Base-by-base conservation (phyloP, 257 asterid genomes). In the Perilla frutescens region DNA sequence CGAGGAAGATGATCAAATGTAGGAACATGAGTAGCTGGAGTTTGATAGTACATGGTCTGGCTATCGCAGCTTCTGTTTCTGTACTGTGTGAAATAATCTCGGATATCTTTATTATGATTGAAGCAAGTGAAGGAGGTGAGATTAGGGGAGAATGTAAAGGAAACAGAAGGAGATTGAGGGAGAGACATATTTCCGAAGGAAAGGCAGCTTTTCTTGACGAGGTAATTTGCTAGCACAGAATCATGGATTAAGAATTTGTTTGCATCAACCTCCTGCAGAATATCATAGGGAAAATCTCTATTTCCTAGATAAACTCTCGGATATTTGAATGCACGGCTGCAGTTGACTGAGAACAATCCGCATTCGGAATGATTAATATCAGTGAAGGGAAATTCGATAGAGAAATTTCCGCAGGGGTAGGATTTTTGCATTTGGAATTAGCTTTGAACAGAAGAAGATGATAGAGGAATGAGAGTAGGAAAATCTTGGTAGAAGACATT, bases 351-450 rank as follows among this genome's bases (percentile, higher is more conserved):
- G 79, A 77, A 37, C 51, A 84, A 63, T 14, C 91, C 91, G 12
- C 91, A 86, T 0, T 39, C 11, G 0, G 75, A 54, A 4, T n/a
- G 15, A 8, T 36, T 3, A 4, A 2, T 1, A 45, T 39, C 13
- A 32, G 75, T 3, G 77, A 77, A 74, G 8, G 95, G 88, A 36
- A 77, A 81, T 34, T 29, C 57, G n/a, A 87, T 31, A 44, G 15
- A 1, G 6, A 85, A 34, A 9, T 47, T 7, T 49, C 78, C 76
- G 67, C 95, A 83, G 15, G 5, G 4, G 79, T 78, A 84, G 1
- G 80, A 73, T 4, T 4, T 2, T 5, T 66, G 79, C 88, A 81
- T 0, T 9, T 56, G 1, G 81, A 79, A 51, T 55, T 66, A 29
- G 73, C 80, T 48, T 15, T 32, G 26, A 70, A 20, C 32, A 74